Evolutionary conservation across 495 filamentous ascomycete species (phyloP).

Genomic region (Neurospora intermedia): DNA sequence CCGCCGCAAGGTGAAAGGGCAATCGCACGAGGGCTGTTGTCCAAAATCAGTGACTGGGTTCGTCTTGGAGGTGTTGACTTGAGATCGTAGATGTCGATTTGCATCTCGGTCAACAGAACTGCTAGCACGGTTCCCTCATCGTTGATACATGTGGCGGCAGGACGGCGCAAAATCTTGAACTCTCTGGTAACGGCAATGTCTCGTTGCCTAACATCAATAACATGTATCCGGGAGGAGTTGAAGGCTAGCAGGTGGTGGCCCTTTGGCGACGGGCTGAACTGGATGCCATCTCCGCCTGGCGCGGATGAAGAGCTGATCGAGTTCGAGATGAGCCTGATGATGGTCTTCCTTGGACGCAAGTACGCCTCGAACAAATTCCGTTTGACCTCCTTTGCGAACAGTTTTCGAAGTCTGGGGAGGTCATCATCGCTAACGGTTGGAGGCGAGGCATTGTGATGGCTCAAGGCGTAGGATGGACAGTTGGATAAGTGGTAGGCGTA

Average conservation of each 20-base stretch:
- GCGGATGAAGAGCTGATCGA: constrained; percentile 75
- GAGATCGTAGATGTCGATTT: constrained; percentile 72
- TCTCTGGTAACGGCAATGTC: constrained; percentile 58
- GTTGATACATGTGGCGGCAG: constrained; percentile 65
- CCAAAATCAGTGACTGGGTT: constrained; percentile 57
- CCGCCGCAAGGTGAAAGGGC: constrained; percentile 70
- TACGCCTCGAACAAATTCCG: constrained; percentile 74
- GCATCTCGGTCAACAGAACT: constrained; percentile 69
- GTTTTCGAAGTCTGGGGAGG: constrained; percentile 48
- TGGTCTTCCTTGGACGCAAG: constrained; percentile 55
- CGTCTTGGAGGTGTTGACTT: constrained; percentile 49
- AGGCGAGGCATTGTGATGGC: constrained; percentile 29
- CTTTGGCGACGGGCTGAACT: constrained; percentile 66
- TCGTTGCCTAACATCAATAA: constrained; percentile 53
- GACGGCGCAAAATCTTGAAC: constrained; percentile 67
- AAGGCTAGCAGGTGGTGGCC: constrained; percentile 67
- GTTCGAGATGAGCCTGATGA: constrained; percentile 69
- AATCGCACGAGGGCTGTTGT: constrained; percentile 67
- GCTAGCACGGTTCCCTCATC: constrained; percentile 71
- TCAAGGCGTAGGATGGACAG: constrained; percentile 57
- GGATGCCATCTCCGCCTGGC: constrained; percentile 76
- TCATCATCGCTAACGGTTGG: constrained; percentile 36
- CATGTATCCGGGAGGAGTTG: constrained; percentile 77
- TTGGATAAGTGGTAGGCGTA: constrained; percentile 67
- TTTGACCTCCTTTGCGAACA: constrained; percentile 62